Evolutionary conservation across 306 rosid species (phyloP).

Genomic region (Cicer cuneatum): DNA sequence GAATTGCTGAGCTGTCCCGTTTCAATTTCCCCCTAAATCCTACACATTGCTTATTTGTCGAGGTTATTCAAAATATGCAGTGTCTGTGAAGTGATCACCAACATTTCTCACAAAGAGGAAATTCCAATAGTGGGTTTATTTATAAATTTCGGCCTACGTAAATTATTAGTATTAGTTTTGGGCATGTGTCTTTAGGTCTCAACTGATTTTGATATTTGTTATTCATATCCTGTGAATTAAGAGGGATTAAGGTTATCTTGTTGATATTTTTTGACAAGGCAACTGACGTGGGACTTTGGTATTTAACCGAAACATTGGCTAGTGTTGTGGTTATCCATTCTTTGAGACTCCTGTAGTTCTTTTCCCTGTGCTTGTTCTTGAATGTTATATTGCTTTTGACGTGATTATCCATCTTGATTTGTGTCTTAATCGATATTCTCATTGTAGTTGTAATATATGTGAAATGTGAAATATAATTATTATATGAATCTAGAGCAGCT

Average conservation of each 20-base stretch:
- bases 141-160: neutral
- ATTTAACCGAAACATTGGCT: conserved; percentile 1
- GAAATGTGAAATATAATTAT: neutral
- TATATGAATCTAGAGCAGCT: neutral
- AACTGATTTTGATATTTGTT: neutral
- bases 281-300: neutral
- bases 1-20: neutral
- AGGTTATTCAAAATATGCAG: no score
- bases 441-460: neutral
- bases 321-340: conserved; percentile 12
- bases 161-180: neutral
- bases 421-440: neutral
- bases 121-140: neutral
- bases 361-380: no score
- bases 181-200: neutral
- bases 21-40: neutral
- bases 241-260: neutral
- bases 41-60: neutral
- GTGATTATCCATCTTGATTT: conserved; percentile 13
- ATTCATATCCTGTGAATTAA: neutral
- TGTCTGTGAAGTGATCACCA: no score
- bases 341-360: neutral
- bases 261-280: no score
- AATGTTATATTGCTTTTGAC: neutral
- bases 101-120: neutral